Conservation (phyloP, 2,329 filamentous ascomycete genomes). For the Dothiorella sarmentorum region DNA sequence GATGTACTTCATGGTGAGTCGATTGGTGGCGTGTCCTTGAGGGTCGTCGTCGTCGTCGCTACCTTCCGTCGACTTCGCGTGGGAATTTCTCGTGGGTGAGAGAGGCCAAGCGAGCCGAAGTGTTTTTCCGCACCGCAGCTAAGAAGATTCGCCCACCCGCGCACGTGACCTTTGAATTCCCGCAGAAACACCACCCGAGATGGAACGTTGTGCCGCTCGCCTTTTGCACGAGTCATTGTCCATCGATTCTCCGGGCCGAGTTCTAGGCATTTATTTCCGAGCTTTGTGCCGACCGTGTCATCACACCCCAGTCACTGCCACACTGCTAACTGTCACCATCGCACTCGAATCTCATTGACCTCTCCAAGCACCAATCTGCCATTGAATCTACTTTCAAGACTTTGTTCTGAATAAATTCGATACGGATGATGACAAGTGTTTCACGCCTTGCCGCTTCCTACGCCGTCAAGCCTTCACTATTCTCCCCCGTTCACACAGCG, state of each 20-base stretch:
- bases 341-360: too few relatives aligned
- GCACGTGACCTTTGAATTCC: conserved; percentile 3
- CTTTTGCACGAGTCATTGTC: not conserved
- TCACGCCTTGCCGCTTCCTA: too few relatives aligned
- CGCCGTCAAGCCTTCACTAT: too few relatives aligned
- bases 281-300: not conserved
- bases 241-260: not conserved
- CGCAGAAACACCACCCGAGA: not conserved
- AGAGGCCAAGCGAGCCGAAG: conserved; percentile 11
- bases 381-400: too few relatives aligned
- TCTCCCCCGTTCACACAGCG: not conserved
- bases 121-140: conserved; percentile 9
- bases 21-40: conserved; percentile 27
- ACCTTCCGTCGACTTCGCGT: conserved; percentile 5
- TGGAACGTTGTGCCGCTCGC: too few relatives aligned
- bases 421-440: too few relatives aligned
- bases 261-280: not conserved
- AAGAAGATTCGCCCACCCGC: not conserved
- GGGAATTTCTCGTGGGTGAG: conserved; percentile 16
- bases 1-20: conserved; percentile 97
- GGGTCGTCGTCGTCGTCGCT: conserved; percentile 19
- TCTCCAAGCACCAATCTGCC: too few relatives aligned
- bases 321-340: too few relatives aligned
- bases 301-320: too few relatives aligned
- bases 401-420: too few relatives aligned